Conservation (phyloP, 106 monocot species). For the Platanthera zijinensis region DNA sequence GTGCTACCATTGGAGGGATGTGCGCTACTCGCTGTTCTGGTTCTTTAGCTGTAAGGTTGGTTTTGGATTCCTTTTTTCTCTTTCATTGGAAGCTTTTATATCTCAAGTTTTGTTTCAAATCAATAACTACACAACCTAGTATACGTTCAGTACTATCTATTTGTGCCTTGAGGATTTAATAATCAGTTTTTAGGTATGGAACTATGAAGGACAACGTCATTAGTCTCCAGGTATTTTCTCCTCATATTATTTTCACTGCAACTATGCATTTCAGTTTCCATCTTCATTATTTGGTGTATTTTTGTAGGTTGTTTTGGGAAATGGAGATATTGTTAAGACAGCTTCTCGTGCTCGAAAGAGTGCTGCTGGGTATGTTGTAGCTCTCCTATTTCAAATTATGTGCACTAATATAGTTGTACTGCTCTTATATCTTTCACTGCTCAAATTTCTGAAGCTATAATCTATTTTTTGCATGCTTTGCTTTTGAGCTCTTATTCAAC, state of each 20-base stretch:
- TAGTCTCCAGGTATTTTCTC: conserved; percentile 53
- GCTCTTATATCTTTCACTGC: neutral
- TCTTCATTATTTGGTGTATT: neutral
- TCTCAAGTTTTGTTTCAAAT: neutral
- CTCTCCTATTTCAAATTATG: neutral
- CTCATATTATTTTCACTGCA: neutral
- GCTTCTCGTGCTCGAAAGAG: conserved; percentile 93
- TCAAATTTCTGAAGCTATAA: neutral
- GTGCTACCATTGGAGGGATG: conserved; percentile 98
- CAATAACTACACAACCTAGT: neutral
- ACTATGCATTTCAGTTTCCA: conserved; percentile 2
- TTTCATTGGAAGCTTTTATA: neutral
- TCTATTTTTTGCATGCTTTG: neutral
- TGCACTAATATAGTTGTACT: conserved; percentile 7
- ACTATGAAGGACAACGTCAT: conserved; percentile 99
- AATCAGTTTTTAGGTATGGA: conserved; percentile 82
- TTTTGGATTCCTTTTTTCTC: neutral
- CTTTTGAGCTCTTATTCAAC: neutral
- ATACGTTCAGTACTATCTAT: neutral
- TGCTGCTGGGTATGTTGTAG: conserved; percentile 66
- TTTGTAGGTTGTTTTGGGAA: conserved; percentile 81
- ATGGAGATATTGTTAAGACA: conserved; percentile 88
- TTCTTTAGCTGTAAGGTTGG: conserved; percentile 97
- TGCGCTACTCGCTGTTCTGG: conserved; percentile 99
- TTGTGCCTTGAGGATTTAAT: conserved; percentile 28